Base-by-base conservation (phyloP, 805 yeast genomes). In the Zygoascus ofunaensis region DNA sequence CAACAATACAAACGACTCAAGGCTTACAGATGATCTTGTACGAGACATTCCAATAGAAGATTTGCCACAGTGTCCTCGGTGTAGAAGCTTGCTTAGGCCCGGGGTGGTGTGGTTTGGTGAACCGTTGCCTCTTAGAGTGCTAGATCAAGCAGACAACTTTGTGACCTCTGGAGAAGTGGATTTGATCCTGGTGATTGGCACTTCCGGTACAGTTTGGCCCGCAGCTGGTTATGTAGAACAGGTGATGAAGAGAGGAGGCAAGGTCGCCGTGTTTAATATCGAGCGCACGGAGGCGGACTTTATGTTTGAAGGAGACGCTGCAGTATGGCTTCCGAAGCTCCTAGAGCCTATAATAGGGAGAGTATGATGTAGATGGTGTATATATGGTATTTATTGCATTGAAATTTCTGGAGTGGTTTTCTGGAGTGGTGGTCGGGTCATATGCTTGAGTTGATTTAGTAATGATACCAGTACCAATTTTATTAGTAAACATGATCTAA, bases 91-190 rank as follows among this genome's bases (percentile, higher is more conserved):
- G 10, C 63, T 87, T 46, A 68, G 96, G 19, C 97, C 97, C 0
- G 95, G 92, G 0, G 94, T 87, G 2, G 89, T 87, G 4, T 87
- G 95, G 96, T 86, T 82, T 63, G 96, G 96, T n/a, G 97, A 87
- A 61, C 72, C 87, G 14, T 64, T 87, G 37, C 86, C 94, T 0
- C 60, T 84, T 44, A 64, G 64, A 39, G 72, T 71, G 10, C 73
- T 87, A 46, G 80, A 78, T 48, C 64, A 64, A 36, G 86, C 85
- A 4, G 95, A 87, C 62, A 76, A 74, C 37, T 87, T 83, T 53
- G 70, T 86, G 4, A 72, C 76, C 51, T 55, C 66, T 8, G 66
- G 67, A 21, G 65, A 65, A 32, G 80, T 84, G 19, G 95, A 87
- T 55, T 63, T 87, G 55, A 78, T 86, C 3, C 64, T 87, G 41